phyloP scores from a whole-genome alignment of 805 yeast species.

The Myxozyma vanderwaltii region DNA sequence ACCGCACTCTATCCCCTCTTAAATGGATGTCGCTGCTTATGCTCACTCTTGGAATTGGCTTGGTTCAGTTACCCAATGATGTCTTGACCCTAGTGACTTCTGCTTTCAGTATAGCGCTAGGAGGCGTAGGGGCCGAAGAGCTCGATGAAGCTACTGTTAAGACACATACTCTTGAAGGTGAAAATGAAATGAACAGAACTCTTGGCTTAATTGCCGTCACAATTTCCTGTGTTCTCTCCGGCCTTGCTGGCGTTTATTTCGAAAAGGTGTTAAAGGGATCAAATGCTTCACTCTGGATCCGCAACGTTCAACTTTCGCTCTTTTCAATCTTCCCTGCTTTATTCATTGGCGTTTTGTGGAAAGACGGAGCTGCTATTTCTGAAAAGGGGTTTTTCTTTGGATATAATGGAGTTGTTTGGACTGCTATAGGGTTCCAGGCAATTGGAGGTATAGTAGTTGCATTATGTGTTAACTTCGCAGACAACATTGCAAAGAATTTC shows the following conservation, averaged over 20 bases:
- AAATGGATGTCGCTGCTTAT: slow-evolving; percentile 46
- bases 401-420: slow-evolving; percentile 45
- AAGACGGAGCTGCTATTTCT: slow-evolving; percentile 43
- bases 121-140: slow-evolving; percentile 11
- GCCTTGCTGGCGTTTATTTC: slow-evolving; percentile 50
- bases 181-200: slow-evolving; percentile 36
- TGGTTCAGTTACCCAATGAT: slow-evolving; percentile 46
- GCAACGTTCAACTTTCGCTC: slow-evolving; percentile 47
- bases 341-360: slow-evolving; percentile 43
- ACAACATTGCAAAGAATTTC: slow-evolving; percentile 48
- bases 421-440: slow-evolving; percentile 46
- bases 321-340: slow-evolving; percentile 48
- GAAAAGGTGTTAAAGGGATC: slow-evolving; percentile 48
- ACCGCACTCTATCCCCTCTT: slow-evolving; percentile 39
- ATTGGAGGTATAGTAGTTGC: slow-evolving; percentile 49
- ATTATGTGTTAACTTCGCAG: slow-evolving; percentile 48
- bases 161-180: slow-evolving; percentile 17
- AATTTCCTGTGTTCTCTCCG: slow-evolving; percentile 45
- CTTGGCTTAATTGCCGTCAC: slow-evolving; percentile 45
- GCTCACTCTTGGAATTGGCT: slow-evolving; percentile 46
- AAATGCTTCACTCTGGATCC: slow-evolving; percentile 44
- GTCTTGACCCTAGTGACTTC: slow-evolving; percentile 31
- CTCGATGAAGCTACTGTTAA: slow-evolving; percentile 19
- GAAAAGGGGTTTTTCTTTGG: slow-evolving; percentile 47
- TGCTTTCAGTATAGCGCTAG: slow-evolving; percentile 19